These are phyloP conservation scores for Austroboletus novae-zelandiae DNA, from an alignment of 1,284 basidiomycete genomes.

Conservation along the genomic window DNA sequence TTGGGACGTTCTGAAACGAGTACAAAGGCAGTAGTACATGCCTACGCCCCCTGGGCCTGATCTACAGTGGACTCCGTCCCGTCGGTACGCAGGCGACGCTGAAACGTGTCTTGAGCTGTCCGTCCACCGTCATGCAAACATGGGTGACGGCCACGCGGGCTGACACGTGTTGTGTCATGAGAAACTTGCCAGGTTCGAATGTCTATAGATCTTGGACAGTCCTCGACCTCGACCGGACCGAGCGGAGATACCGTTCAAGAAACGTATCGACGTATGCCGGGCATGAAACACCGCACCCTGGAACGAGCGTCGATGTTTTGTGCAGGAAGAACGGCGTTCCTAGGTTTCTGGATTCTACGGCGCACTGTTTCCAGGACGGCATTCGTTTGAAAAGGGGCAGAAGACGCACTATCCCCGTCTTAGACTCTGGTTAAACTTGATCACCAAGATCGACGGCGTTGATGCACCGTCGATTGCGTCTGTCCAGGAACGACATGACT, in stretches of 20 bases:
- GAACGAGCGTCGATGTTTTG: not conserved
- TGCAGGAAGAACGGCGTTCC: not conserved
- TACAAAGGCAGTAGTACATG: too few species aligned
- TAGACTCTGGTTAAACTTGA: not conserved
- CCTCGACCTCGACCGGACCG: not conserved
- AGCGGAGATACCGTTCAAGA: not conserved
- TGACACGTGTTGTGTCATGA: not conserved
- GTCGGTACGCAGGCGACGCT: too few species aligned
- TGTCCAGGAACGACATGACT: too few species aligned
- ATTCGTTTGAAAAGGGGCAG: not conserved
- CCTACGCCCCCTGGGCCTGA: not conserved
- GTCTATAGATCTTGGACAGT: not conserved
- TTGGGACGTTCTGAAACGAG: not conserved
- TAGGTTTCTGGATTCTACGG: not conserved
- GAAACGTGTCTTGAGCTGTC: not conserved
- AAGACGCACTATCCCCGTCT: not conserved
- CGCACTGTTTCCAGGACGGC: not conserved
- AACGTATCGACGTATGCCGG: not conserved
- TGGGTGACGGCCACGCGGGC: not conserved
- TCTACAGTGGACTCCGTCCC: not conserved
- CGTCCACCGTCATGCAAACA: not conserved
- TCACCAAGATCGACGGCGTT: too few species aligned
- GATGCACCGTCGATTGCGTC: too few species aligned
- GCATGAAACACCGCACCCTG: not conserved
- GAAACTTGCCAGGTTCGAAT: not conserved